Base-by-base conservation (phyloP, 2,329 filamentous ascomycete genomes). In the Colletotrichum sp. region DNA sequence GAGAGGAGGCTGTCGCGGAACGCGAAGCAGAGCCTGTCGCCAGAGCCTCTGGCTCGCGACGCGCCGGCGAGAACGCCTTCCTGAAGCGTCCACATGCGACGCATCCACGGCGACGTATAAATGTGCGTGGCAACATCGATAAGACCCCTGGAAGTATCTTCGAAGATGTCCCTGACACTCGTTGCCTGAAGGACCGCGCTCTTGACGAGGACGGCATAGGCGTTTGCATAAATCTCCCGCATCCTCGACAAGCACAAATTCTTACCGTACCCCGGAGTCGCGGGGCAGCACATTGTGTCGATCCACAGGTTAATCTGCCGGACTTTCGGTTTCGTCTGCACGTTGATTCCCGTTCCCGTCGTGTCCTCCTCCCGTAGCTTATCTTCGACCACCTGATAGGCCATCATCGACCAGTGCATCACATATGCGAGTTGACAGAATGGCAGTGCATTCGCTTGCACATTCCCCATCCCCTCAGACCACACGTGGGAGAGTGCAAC, bases 1-100 rank as follows among this genome's bases (percentile, higher is more conserved):
- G 26, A 24, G 30, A 73, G 52, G 6, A 73, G 8, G 30, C 55
- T 30, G 32, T 71, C 69, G 24, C 32, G 13, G 59, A 75, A 75
- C 10, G 39, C 32, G 13, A 75, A 59, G 59, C 59, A 71, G 7
- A 75, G 68, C 13, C 72, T 28, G 32, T 67, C 72, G 13, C 72
- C 72, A 9, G 49, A 24, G 1, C 72, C 72, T 15, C 68, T 5
- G 21, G 36, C 49, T 24, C 21, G 60, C 1, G 49, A 66, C 13
- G 67, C 39, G 3, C 72, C 69, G 15, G 72, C 68, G 5, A 75
- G 60, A 13, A 75, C 68, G n/a, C 68, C 72, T n/a, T 75, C 72
- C 32, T 75, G 68, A 8, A 75, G 49, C 12, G 72, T 75, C 72
- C 72, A 75, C 72, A 75, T 75, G 15, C 72, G 60, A 9, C 72